Evolutionary conservation across 1,284 basidiomycete genomes (phyloP), one percentile per base, ranked within the genome.

Genomic region (Athelia psychrophila): DNA sequence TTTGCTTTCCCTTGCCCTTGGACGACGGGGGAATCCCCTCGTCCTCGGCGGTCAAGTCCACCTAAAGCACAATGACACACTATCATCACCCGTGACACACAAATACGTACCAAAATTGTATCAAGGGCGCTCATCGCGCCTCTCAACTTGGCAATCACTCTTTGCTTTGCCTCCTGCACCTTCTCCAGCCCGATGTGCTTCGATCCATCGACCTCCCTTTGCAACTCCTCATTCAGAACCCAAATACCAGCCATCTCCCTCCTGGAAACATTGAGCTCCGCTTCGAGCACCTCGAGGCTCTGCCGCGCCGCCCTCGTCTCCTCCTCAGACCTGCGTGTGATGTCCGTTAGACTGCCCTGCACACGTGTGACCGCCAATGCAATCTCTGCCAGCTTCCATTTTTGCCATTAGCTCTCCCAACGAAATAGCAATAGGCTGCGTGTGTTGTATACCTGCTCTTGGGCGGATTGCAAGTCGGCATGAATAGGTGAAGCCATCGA

Each of bases 401-500:
- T 5, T 30, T 5, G 5, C 13, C 27, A 30, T 30, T 30, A 30
- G 27, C 27, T 30, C n/a, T n/a, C n/a, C 5, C 27, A 30, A 13
- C 27, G 6, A 6, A 30, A 30, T 30, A 6, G 5, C 5, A 6
- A 30, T 30, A 30, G 5, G 27, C 27, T 13, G 27, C 5, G 13
- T 30, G 27, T 6, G 5, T 30, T 30, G 5, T 13, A 30, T n/a
- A 42, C 38, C 38, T 42, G n/a, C 16, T 42, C 38, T 42, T 42
- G 38, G n/a, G 38, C 20, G 38, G 38, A 42, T 22, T 16, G 38
- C 20, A 42, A 42, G 16, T 42, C 38, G 16, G 38, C 38, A 22
- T 42, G 38, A 42, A 42, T n/a, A n/a, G n/a, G 20, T 42, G 38
- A 42, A n/a, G 38, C 38, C 38, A 42, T 42, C n/a, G 38, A 42